Conservation (phyloP, 192 early-diverging fungal species). For the Podila epicladia region DNA sequence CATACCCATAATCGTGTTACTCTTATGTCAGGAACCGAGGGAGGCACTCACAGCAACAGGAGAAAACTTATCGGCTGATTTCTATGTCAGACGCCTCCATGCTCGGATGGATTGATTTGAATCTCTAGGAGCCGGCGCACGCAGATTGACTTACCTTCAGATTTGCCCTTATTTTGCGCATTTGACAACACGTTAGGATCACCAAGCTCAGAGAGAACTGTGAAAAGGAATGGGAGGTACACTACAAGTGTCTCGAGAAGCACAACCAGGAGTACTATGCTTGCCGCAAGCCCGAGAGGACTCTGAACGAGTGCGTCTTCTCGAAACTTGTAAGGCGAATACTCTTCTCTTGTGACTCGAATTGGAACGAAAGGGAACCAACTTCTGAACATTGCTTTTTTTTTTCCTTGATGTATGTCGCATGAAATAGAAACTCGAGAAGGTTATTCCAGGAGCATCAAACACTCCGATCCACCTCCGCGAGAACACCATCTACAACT, state of each 20-base stretch:
- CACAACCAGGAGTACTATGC: constrained; percentile 89
- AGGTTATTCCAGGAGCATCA: constrained; percentile 74
- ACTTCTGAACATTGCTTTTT: background rate
- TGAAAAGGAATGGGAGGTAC: constrained; percentile 82
- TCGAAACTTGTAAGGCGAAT: constrained; percentile 74
- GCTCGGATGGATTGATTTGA: too few relatives aligned
- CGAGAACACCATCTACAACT: constrained; percentile 50
- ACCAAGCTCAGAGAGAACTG: constrained; percentile 91
- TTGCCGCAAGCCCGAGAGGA: constrained; percentile 82
- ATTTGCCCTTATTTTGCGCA: too few relatives aligned
- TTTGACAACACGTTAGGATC: constrained; percentile 60
- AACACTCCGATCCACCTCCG: constrained; percentile 48
- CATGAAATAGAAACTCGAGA: constrained; percentile 65
- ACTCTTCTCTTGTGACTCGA: background rate
- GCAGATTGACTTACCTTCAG: too few relatives aligned
- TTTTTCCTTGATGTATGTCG: background rate
- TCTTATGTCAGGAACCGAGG: too few relatives aligned
- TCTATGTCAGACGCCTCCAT: too few relatives aligned
- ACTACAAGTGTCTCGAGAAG: constrained; percentile 93
- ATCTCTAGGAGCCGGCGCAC: too few relatives aligned
- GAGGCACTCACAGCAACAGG: too few relatives aligned
- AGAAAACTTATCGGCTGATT: too few relatives aligned
- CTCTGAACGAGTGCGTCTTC: constrained; percentile 91
- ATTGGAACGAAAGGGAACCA: background rate
- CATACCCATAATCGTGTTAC: too few relatives aligned